A percentile compares a stretch with the other conserved stretches of the same genome.
phyloP scores from a whole-genome alignment of 140 eudicot species.

The Senecio squalidus region DNA sequence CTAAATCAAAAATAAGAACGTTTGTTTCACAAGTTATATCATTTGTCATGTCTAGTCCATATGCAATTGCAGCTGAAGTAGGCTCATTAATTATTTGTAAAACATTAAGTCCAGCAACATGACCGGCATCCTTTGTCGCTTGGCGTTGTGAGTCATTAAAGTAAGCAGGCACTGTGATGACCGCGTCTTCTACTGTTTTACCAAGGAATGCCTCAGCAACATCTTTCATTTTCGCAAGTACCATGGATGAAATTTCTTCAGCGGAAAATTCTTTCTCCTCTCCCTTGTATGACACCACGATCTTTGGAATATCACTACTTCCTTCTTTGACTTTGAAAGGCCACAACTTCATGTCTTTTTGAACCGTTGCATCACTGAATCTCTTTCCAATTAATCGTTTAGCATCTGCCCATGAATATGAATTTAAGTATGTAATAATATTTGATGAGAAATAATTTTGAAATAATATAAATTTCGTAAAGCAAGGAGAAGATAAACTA shows the following conservation, averaged over 20 bases:
- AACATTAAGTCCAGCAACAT: background rate
- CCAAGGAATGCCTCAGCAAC: background rate
- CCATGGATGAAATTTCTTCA: background rate
- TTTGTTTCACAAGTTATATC: background rate
- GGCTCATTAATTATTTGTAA: background rate
- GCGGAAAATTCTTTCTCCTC: conserved; percentile 1
- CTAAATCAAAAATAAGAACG: conserved; percentile 3
- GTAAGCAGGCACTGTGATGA: background rate
- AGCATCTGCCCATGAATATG: background rate
- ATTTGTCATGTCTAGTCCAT: background rate
- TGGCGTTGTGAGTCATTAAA: background rate
- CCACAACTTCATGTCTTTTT: background rate
- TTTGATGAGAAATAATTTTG: too few species aligned
- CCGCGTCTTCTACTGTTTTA: background rate
- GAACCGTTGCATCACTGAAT: too few species aligned
- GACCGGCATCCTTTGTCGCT: background rate
- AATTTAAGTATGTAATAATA: background rate
- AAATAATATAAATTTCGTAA: background rate
- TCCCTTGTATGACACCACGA: background rate
- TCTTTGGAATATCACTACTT: background rate
- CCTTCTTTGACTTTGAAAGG: conserved; percentile 2
- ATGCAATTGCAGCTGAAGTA: conserved; percentile 4
- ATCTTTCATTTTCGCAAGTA: background rate
- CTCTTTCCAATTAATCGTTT: too few species aligned
- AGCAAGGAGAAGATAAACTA: background rate